Base-by-base conservation (phyloP, 352 stramenopile genomes). In the Globisporangium polare region DNA sequence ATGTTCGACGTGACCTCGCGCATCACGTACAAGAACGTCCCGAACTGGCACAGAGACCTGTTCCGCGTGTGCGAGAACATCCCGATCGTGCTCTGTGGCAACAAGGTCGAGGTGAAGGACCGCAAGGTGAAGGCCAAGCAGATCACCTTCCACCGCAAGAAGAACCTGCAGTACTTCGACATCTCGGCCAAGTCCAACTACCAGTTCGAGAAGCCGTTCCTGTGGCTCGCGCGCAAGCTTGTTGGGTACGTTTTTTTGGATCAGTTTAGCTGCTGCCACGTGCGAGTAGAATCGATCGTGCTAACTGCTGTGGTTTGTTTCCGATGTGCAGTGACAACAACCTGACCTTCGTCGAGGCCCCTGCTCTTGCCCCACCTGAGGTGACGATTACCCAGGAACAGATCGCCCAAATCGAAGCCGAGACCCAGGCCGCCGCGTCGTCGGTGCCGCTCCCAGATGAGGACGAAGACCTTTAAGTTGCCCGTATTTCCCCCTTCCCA, bases 31-130 rank as follows among this genome's bases (percentile, higher is more conserved):
- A 99, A 99, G 84, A 99, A 99, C 79, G 97, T 99, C 63, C 97
- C 98, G 12, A 99, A 99, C 88, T 99, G 98, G 98, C 96, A 99
- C 80, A 90, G 97, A 75, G 98, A 99, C 78, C 73, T 99, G 58
- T 98, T 97, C 69, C 95, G 97, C 60, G 97, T 99, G 22, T 99
- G 97, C 80, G 98, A 99, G 77, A 99, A 99, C 79, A 99, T 99
- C 67, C 98, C 98, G 42, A 99, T 99, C 68, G 97, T 99, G 59
- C 83, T 99, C 35, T 97, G 88, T 54, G 98, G 97, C 58, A 99
- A 99, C 90, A 99, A 99, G 92, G 97, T 99, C 17, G 98, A 99
- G 82, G 98, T 99, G 72, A 99, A 99, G 88, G 97, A 99, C 77
- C 91, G 97, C 66, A 99, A 99, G 90, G 97, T 99, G 17, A 99